A percentile compares a stretch with the other conserved stretches of the same genome.
Conservation (phyloP, 345 rosid genomes). For the Excoecaria cochinchinensis region DNA sequence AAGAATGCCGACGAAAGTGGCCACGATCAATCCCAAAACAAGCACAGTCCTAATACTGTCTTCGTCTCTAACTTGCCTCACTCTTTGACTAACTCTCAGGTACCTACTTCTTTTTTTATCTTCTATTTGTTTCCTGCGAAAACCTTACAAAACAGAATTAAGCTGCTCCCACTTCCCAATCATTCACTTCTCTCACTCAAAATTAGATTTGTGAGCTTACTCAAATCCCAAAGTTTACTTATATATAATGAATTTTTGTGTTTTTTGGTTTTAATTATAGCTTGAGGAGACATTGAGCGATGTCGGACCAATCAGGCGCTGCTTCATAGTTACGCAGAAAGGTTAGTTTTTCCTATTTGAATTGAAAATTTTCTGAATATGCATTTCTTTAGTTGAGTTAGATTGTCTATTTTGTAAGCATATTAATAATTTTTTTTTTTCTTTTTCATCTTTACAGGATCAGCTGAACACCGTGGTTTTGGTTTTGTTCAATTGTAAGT, state of each 20-base stretch:
- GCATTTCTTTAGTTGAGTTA: background rate
- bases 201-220: too few species aligned
- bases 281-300: constrained; percentile 87
- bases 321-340: constrained; percentile 82
- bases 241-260: too few species aligned
- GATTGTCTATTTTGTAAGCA: background rate
- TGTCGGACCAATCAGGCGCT: constrained; percentile 89
- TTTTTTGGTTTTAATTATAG: constrained; percentile 28
- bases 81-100: constrained; percentile 84
- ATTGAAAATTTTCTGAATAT: background rate
- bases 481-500: constrained; percentile 86
- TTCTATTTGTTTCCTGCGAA: constrained; percentile 10
- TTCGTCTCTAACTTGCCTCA: constrained; percentile 81
- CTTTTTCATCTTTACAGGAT: constrained; percentile 42
- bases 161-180: too few species aligned
- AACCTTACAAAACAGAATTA: background rate
- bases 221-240: too few species aligned
- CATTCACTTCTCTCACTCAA: too few species aligned
- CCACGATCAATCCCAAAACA: constrained; percentile 32
- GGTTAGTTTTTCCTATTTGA: constrained; percentile 30
- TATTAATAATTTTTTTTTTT: background rate
- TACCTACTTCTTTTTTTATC: constrained; percentile 14
- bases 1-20: constrained; percentile 44
- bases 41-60: constrained; percentile 69
- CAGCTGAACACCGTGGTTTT: constrained; percentile 76